phyloP scores from a whole-genome alignment of 176 grass and related monocot species.

The Metroxylon sagu region DNA sequence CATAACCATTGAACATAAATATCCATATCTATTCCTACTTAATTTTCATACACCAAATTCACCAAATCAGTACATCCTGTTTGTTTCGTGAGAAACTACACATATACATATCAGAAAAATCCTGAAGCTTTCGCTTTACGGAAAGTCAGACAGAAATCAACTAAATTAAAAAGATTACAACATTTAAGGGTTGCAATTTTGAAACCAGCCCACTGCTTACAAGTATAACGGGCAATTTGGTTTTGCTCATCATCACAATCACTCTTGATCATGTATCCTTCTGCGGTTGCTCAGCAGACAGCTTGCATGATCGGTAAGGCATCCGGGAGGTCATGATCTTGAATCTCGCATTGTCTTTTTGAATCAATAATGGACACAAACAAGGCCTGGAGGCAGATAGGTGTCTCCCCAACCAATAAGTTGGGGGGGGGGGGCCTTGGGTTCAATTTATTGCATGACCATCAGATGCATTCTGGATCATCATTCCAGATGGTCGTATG shows the following conservation, averaged over 20 bases:
- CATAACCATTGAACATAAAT: too few relatives aligned
- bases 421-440: too few relatives aligned
- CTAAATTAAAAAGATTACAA: neutral
- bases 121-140: neutral
- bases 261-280: too few relatives aligned
- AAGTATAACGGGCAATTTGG: too few relatives aligned
- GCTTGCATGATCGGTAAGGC: too few relatives aligned
- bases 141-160: neutral
- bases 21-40: neutral
- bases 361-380: too few relatives aligned
- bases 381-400: neutral
- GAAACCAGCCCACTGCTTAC: too few relatives aligned
- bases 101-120: slow-evolving; percentile 16
- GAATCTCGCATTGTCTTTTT: too few relatives aligned
- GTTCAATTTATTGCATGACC: neutral
- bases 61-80: neutral
- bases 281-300: too few relatives aligned
- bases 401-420: neutral
- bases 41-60: neutral
- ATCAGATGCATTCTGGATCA: neutral
- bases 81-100: slow-evolving; percentile 8
- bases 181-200: neutral
- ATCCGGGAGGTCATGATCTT: too few relatives aligned
- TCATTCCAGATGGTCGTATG: slow-evolving; percentile 78
- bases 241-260: too few relatives aligned